Evolutionary conservation across 2,329 filamentous ascomycete genomes (phyloP).

Genomic region (Pestalotiopsis sp.): DNA sequence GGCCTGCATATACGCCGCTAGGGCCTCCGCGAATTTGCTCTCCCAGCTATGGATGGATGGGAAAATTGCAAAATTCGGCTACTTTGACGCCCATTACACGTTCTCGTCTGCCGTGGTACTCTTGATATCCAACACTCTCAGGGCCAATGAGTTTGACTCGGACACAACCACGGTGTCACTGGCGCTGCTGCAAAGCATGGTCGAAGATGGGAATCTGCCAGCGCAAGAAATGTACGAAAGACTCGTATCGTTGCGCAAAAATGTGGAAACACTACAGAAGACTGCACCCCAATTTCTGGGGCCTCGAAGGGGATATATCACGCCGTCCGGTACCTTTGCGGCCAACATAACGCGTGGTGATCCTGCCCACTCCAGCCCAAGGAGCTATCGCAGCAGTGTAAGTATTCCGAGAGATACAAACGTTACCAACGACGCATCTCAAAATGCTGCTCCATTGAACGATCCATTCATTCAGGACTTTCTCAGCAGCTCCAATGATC

Average conservation of each 20-base stretch:
- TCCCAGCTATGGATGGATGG: slow-evolving; percentile 28
- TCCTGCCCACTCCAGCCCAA: not conserved
- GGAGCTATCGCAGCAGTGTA: not conserved
- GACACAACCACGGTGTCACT: slow-evolving; percentile 23
- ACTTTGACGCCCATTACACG: slow-evolving; percentile 30
- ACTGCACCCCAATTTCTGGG: not conserved
- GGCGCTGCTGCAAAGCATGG: slow-evolving; percentile 27
- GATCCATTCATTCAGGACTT: slow-evolving; percentile 18
- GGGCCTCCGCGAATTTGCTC: slow-evolving; percentile 25
- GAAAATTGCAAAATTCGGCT: slow-evolving; percentile 27
- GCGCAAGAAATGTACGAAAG: slow-evolving; percentile 26
- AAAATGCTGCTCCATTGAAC: slow-evolving; percentile 13
- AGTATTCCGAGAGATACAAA: not conserved
- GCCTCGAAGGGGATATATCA: slow-evolving; percentile 14
- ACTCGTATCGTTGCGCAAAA: slow-evolving; percentile 17
- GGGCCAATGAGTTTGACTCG: slow-evolving; percentile 21
- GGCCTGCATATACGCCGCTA: slow-evolving; percentile 29
- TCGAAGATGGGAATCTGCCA: slow-evolving; percentile 29
- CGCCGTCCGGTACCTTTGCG: slow-evolving; percentile 16
- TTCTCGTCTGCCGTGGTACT: slow-evolving; percentile 28
- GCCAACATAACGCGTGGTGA: slow-evolving; percentile 13
- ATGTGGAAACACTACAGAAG: slow-evolving; percentile 17
- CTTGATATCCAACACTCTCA: slow-evolving; percentile 26
- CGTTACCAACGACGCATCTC: not conserved
- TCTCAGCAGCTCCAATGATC: slow-evolving; percentile 13